Conservation (phyloP, 441 rosid species). For the Theobroma grandiflorum region DNA sequence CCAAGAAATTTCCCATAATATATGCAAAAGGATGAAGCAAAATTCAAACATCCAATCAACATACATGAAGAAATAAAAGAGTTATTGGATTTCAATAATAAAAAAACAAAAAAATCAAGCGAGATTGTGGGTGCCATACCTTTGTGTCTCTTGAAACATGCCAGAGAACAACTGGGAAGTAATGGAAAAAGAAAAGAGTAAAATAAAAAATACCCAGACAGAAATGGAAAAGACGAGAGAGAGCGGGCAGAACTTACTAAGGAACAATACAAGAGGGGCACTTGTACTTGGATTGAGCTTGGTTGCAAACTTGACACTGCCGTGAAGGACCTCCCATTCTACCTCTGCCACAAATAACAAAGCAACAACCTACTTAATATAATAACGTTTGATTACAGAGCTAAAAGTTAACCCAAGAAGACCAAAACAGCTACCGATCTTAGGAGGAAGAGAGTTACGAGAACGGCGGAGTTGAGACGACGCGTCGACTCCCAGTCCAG, state of each 20-base stretch:
- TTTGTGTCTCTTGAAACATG: conserved; percentile 83
- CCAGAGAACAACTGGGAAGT: conserved; percentile 73
- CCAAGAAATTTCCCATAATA: conserved; percentile 3
- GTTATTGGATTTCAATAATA: not conserved
- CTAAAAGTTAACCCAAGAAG: not conserved
- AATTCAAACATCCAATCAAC: not conserved
- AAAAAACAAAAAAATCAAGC: too few species aligned
- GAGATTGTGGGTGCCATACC: conserved; percentile 38
- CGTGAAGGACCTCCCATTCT: conserved; percentile 51
- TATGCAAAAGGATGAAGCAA: not conserved
- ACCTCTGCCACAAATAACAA: not conserved
- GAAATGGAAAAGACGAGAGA: not conserved
- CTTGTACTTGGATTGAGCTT: conserved; percentile 77
- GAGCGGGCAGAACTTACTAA: conserved; percentile 54
- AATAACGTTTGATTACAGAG: not conserved
- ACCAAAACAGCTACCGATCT: not conserved
- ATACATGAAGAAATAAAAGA: not conserved
- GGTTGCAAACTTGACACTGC: conserved; percentile 71
- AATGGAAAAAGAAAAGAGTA: conserved; percentile 16
- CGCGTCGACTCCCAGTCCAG: not conserved
- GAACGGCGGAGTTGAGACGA: not conserved
- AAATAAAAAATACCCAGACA: not conserved
- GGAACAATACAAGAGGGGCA: conserved; percentile 83
- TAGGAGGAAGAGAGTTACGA: not conserved
- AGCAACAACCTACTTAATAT: not conserved